phyloP scores from a whole-genome alignment of 352 stramenopile species.

The Pythium dissimile region DNA sequence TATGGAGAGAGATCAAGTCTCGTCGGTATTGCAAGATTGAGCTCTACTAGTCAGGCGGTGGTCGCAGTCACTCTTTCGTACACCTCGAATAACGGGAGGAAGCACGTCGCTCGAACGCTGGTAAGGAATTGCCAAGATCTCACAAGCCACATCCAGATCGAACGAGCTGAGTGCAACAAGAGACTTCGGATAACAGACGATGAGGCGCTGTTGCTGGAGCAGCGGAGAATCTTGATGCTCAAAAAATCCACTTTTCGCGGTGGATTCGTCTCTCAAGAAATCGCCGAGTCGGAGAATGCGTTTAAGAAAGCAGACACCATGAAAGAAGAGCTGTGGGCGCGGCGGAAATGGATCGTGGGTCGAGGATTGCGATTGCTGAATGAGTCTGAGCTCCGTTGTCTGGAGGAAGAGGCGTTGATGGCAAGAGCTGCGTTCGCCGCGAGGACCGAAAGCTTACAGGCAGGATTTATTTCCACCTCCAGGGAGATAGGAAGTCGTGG shows the following conservation, averaged over 20 bases:
- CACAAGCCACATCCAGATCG: conserved; percentile 30
- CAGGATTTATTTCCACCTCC: conserved; percentile 1
- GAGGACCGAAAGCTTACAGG: conserved; percentile 11
- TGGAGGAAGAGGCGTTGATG: conserved; percentile 7
- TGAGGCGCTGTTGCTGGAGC: conserved; percentile 24
- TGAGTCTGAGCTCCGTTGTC: conserved; percentile 23
- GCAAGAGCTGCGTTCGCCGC: background rate
- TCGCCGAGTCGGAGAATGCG: conserved; percentile 30
- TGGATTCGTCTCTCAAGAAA: conserved; percentile 18
- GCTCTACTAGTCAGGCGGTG: background rate
- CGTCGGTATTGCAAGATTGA: background rate
- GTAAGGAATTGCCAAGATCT: conserved; percentile 22
- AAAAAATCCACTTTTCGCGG: conserved; percentile 26
- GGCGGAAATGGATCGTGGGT: conserved; percentile 30
- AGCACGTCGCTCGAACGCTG: conserved; percentile 4
- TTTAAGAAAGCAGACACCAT: conserved; percentile 43
- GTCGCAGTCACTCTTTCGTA: conserved; percentile 22
- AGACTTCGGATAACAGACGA: conserved; percentile 9
- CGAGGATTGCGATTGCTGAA: conserved; percentile 25
- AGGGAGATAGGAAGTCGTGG: conserved; percentile 17
- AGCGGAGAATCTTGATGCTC: conserved; percentile 30
- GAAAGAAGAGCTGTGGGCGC: conserved; percentile 41
- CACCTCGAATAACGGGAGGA: background rate
- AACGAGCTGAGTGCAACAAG: conserved; percentile 21
- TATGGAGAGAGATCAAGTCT: background rate